Evolutionary conservation across 805 yeast genomes (phyloP).

Genomic region (Yamadazyma endophytica): DNA sequence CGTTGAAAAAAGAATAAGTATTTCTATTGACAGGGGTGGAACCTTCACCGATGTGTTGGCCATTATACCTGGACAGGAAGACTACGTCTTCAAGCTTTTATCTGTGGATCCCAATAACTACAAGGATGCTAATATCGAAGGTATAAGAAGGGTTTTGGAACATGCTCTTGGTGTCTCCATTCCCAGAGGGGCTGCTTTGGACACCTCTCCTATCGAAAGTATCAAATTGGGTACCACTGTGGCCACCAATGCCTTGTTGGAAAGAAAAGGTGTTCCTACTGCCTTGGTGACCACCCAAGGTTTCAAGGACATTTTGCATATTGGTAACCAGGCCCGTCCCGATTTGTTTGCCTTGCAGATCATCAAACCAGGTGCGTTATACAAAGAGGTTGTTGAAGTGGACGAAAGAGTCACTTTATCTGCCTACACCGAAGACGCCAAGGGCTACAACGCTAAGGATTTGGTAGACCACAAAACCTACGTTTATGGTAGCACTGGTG

Average conservation of each 20-base stretch:
- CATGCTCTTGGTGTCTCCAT: constrained; percentile 12
- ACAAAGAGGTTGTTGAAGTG: constrained; percentile 13
- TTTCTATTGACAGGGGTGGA: constrained; percentile 24
- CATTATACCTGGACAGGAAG: constrained; percentile 45
- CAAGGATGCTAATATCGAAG: constrained; percentile 17
- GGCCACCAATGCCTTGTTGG: constrained; percentile 20
- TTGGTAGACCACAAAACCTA: constrained; percentile 25
- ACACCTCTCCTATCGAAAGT: constrained; percentile 12
- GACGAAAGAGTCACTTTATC: constrained; percentile 17
- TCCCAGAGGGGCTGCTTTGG: constrained; percentile 18
- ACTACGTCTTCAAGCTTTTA: constrained; percentile 45
- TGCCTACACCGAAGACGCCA: constrained; percentile 42
- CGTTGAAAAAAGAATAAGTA: constrained; percentile 2
- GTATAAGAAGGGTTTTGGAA: constrained; percentile 16
- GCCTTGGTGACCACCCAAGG: constrained; percentile 17
- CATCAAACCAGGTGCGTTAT: constrained; percentile 13
- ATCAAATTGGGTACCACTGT: constrained; percentile 28
- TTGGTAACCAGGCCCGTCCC: constrained; percentile 18
- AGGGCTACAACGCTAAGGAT: constrained; percentile 10
- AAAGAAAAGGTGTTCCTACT: constrained; percentile 16
- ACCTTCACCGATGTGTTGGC: constrained; percentile 31
- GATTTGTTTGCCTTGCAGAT: constrained; percentile 15
- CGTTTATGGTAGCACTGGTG: constrained; percentile 61
- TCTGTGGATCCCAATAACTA: constrained; percentile 17
- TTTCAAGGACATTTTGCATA: constrained; percentile 16